A percentile compares a stretch with the other conserved stretches of the same genome.
Conservation (phyloP, 306 rosid genomes). For the Prunus dulcis region DNA sequence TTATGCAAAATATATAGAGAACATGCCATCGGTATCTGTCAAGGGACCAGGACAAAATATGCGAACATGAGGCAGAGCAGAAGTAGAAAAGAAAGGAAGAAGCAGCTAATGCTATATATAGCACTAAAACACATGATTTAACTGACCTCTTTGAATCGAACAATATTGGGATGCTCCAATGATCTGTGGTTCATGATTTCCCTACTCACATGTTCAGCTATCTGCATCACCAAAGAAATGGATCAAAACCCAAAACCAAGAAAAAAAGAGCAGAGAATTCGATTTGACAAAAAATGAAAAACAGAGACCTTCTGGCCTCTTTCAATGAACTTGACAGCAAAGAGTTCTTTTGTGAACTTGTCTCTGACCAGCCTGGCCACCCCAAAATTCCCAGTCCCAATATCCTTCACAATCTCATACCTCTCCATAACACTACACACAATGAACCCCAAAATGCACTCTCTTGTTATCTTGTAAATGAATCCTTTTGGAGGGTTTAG, state of each 20-base stretch:
- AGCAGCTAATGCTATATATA: no score
- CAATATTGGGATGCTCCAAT: slow-evolving; percentile 76
- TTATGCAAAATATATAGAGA: neutral
- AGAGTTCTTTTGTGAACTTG: slow-evolving; percentile 42
- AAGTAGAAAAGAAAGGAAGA: no score
- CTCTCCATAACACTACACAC: slow-evolving; percentile 51
- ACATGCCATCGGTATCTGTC: neutral
- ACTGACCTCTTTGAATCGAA: slow-evolving; percentile 77
- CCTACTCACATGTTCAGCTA: slow-evolving; percentile 74
- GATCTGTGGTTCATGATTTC: slow-evolving; percentile 94
- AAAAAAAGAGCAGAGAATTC: neutral
- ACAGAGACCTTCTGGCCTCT: slow-evolving; percentile 70
- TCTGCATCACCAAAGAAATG: slow-evolving; percentile 37
- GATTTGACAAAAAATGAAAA: slow-evolving; percentile 11
- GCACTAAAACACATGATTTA: neutral
- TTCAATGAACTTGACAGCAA: slow-evolving; percentile 80
- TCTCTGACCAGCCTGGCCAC: slow-evolving; percentile 72
- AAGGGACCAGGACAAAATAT: neutral
- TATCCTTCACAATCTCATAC: slow-evolving; percentile 68
- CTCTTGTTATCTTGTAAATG: neutral
- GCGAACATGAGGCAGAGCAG: no score
- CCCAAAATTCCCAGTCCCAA: slow-evolving; percentile 82
- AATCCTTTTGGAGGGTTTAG: neutral
- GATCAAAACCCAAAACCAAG: neutral
- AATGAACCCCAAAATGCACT: neutral